phyloP scores from a whole-genome alignment of 768 basidiomycete genomes.

The Leucosporidium yakuticum region DNA sequence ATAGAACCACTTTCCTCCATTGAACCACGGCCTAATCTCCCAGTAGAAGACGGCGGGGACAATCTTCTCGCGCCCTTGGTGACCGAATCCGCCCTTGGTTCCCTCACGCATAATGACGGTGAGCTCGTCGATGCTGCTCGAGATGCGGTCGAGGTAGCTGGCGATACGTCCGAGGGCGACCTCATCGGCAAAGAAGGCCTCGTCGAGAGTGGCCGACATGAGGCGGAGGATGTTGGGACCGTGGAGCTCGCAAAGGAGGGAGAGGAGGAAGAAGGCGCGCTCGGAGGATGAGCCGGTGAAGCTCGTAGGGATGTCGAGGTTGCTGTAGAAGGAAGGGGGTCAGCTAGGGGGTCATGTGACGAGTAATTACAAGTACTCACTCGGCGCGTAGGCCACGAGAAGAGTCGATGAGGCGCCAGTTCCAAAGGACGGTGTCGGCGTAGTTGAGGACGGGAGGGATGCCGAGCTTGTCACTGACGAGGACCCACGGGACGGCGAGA shows the following conservation, averaged over 20 bases:
- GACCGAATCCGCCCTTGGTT: conserved; percentile 51
- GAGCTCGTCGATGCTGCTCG: conserved; percentile 61
- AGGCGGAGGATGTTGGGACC: conserved; percentile 78
- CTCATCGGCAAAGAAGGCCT: conserved; percentile 71
- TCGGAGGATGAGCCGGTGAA: conserved; percentile 79
- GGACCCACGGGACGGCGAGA: conserved; percentile 67
- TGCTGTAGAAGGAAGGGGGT: conserved; percentile 40
- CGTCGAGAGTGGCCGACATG: conserved; percentile 81
- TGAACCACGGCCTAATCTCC: conserved; percentile 86
- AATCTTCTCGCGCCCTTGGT: conserved; percentile 40
- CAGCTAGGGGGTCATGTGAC: background rate
- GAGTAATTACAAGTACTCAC: background rate
- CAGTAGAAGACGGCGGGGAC: conserved; percentile 77
- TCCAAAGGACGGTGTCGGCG: conserved; percentile 86
- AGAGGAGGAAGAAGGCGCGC: conserved; percentile 78
- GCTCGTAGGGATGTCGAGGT: conserved; percentile 50
- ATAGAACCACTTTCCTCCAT: conserved; percentile 72
- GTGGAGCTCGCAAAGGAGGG: conserved; percentile 75
- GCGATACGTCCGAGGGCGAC: conserved; percentile 63
- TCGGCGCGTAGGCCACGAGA: conserved; percentile 15
- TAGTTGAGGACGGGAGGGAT: conserved; percentile 85
- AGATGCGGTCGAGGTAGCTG: conserved; percentile 60
- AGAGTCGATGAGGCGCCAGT: conserved; percentile 45
- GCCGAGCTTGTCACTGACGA: conserved; percentile 62
- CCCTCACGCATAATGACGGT: conserved; percentile 58